Base-by-base conservation (phyloP, 228 moss, liverwort and hornwort genomes). In the Sphagnum magellanicum region DNA sequence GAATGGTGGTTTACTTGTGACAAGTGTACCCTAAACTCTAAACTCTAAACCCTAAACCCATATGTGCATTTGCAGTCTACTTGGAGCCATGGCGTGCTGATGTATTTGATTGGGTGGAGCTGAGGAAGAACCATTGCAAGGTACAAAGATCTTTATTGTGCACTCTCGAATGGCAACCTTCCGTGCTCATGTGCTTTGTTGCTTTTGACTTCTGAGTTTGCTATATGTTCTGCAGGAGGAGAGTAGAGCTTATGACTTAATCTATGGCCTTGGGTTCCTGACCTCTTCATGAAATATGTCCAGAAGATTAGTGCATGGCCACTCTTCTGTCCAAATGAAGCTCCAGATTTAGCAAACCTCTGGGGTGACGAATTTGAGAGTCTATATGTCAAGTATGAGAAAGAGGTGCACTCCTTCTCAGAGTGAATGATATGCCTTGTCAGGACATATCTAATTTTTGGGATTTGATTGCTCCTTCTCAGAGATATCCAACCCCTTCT, bases 1-100 rank as follows among this genome's bases (percentile, higher is more conserved):
- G 4, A 13, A 13, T 61, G 16, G 61, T 14, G 47, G 12, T 16
- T 16, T 61, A 5, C 15, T 6, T 8, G 6, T 13, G 0, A 46
- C 15, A 5, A 16, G 15, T 16, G 4, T 61, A 17, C 17, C 17
- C 17, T 17, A 17, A 17, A 17, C 17, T 0, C 17, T 17, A 17
- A 17, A 17, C 17, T 17, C 17, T 17, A 17, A 17, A 17, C 17
- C 17, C 17, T 17, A 17, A 17, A 17, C 58, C 6, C 49, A 51
- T 74, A 87, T 83, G 87, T 15, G 97, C 97, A 0, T 97, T 97
- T 55, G 93, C 93, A 4, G 79, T 97, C 1, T 97, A 93, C 14
- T 74, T 97, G 1, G 93, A 97, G 74, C 93, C 93, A 0, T 97
- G 97, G 97, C 97, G 93, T 11, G 97, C 93, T 0, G 97, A 97